Evolutionary conservation across 768 basidiomycete genomes (phyloP).

Genomic region (Rossbeevera mucosa): DNA sequence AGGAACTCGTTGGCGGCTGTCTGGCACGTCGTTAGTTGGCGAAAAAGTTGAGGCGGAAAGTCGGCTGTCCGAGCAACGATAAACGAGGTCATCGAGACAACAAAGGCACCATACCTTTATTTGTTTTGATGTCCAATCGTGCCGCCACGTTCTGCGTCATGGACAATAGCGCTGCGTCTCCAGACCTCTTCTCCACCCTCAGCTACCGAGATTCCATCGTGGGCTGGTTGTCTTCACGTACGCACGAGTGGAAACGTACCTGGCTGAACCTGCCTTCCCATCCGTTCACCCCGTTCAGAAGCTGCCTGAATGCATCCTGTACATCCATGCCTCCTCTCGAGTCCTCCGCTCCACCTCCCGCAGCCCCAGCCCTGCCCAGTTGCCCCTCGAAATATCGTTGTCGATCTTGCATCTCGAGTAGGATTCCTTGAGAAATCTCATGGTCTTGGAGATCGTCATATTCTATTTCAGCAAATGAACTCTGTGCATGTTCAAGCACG

Average conservation of each 20-base stretch:
- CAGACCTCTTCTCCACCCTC: conserved; percentile 62
- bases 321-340: conserved; percentile 40
- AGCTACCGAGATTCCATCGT: conserved; percentile 37
- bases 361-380: conserved; percentile 29
- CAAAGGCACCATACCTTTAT: conserved; percentile 48
- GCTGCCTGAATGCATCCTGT: conserved; percentile 42
- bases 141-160: conserved; percentile 82
- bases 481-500: conserved; percentile 16
- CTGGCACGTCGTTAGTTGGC: conserved; percentile 85
- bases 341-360: background rate
- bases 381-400: conserved; percentile 79
- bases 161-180: conserved; percentile 59
- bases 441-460: conserved; percentile 80
- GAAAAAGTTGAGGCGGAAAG: conserved; percentile 72
- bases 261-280: conserved; percentile 59
- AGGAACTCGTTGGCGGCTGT: conserved; percentile 94
- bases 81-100: background rate
- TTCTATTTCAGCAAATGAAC: conserved; percentile 59
- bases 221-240: too few relatives aligned
- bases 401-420: conserved; percentile 83
- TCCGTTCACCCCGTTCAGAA: conserved; percentile 42
- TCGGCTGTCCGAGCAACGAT: conserved; percentile 47
- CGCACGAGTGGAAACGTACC: conserved; percentile 33
- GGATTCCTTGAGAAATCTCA: conserved; percentile 60
- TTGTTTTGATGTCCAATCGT: conserved; percentile 60